Conservation (phyloP, 2,329 filamentous ascomycete genomes). For the Raffaelea ambrosiae region DNA sequence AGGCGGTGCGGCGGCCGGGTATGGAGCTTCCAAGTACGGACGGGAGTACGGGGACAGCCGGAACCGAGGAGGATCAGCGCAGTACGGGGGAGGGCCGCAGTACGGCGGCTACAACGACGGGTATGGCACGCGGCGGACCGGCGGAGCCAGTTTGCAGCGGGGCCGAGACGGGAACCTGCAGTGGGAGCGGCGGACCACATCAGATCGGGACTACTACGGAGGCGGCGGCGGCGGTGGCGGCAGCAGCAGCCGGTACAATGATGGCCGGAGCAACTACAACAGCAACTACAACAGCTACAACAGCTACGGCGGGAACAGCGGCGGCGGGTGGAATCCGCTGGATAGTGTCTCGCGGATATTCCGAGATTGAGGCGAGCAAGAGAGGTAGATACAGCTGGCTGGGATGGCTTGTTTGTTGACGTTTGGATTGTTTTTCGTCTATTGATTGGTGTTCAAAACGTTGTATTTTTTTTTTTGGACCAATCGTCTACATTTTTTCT, state of each 20-base stretch:
- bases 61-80: too few relatives aligned
- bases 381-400: too few relatives aligned
- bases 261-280: not conserved
- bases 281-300: not conserved
- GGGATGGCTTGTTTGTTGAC: too few relatives aligned
- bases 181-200: constrained; percentile 35
- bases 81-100: too few relatives aligned
- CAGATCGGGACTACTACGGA: constrained; percentile 27
- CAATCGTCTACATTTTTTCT: too few relatives aligned
- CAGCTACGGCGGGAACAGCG: not conserved
- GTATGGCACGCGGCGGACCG: too few relatives aligned
- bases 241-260: constrained; percentile 19
- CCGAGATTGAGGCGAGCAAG: not conserved
- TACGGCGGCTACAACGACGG: constrained; percentile 22
- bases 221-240: constrained; percentile 14
- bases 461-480: too few relatives aligned
- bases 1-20: constrained; percentile 10
- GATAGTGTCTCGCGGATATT: not conserved
- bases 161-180: constrained; percentile 22
- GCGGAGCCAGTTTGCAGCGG: too few relatives aligned
- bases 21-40: too few relatives aligned
- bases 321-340: not conserved
- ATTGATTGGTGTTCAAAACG: too few relatives aligned
- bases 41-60: too few relatives aligned
- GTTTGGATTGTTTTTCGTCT: too few relatives aligned